Percentiles rank a stretch among this genome's conserved stretches.
phyloP scores from a whole-genome alignment of 306 rosid genomes.

The Cucurbita pepo region DNA sequence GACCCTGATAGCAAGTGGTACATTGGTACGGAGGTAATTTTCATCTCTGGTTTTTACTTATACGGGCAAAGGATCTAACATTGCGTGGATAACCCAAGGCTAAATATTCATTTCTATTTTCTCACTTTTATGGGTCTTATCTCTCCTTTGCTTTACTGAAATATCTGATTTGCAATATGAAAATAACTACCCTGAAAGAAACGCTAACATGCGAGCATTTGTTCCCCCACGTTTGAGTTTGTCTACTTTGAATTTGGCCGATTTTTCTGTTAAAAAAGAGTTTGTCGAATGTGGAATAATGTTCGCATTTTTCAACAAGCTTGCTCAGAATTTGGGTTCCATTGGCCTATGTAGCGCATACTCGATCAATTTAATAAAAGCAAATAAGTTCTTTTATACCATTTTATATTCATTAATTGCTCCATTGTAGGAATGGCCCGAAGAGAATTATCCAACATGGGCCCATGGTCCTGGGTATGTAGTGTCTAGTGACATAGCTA shows the following conservation, averaged over 20 bases:
- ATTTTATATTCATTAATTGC: slow-evolving; percentile 12
- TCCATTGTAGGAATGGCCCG: slow-evolving; percentile 72
- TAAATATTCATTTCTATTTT: not conserved
- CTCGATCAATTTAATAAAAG: not conserved
- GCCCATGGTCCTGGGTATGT: slow-evolving; percentile 99
- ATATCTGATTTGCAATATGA: not conserved
- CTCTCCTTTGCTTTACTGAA: not conserved
- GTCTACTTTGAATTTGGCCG: not conserved
- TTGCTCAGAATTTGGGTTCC: not conserved
- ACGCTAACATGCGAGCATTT: not conserved
- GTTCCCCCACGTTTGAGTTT: not conserved
- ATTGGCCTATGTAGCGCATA: not conserved
- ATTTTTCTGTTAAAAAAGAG: too few species aligned
- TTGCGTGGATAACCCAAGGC: not conserved
- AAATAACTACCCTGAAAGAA: not conserved
- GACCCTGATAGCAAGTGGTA: slow-evolving; percentile 86
- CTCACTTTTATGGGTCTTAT: not conserved
- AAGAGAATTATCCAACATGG: slow-evolving; percentile 80
- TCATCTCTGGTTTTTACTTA: not conserved
- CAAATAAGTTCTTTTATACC: not conserved
- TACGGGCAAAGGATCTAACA: not conserved
- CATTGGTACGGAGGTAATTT: slow-evolving; percentile 69
- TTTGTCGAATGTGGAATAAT: not conserved
- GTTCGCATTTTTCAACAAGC: not conserved
- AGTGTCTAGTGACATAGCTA: slow-evolving; percentile 71